Conservation (phyloP, 2,329 filamentous ascomycete genomes). For the Ophiocordyceps camponoti-leonardi region DNA sequence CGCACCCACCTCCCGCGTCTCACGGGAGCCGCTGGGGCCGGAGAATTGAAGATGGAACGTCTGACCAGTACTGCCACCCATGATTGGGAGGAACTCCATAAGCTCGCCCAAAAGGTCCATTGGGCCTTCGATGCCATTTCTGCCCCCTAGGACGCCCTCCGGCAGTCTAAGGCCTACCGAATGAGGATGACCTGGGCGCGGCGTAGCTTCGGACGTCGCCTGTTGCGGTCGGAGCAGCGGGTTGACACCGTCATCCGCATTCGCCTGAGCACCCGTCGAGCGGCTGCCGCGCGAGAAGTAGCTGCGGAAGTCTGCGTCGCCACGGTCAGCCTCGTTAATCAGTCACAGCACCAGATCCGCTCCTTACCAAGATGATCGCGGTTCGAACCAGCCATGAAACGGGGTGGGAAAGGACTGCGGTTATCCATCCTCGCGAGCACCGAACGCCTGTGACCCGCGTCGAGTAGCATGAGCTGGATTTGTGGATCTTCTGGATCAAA, state of each 20-base stretch:
- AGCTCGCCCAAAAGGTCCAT: constrained; percentile 38
- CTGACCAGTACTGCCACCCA: constrained; percentile 28
- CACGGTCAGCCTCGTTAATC: not conserved
- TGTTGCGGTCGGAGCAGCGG: constrained; percentile 58
- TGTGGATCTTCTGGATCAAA: constrained; percentile 29
- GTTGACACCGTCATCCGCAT: constrained; percentile 67
- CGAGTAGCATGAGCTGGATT: constrained; percentile 30
- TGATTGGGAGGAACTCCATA: constrained; percentile 33
- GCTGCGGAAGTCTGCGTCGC: constrained; percentile 26
- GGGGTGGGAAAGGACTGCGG: constrained; percentile 43
- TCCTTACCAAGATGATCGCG: constrained; percentile 33
- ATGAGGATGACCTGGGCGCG: constrained; percentile 30
- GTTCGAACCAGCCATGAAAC: constrained; percentile 33
- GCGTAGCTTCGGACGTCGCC: constrained; percentile 24
- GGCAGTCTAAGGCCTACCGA: constrained; percentile 36
- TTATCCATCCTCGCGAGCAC: constrained; percentile 18
- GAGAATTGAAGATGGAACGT: constrained; percentile 44
- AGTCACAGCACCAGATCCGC: not conserved
- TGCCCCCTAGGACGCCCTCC: constrained; percentile 23
- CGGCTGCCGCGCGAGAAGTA: constrained; percentile 35
- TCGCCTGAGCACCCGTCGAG: constrained; percentile 32
- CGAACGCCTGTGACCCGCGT: constrained; percentile 26
- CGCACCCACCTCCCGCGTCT: constrained; percentile 30
- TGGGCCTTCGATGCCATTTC: constrained; percentile 27
- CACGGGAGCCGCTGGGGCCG: constrained; percentile 26